Evolutionary conservation across 148 eudicot species (phyloP).

Genomic region (Chenopodium suecicum): DNA sequence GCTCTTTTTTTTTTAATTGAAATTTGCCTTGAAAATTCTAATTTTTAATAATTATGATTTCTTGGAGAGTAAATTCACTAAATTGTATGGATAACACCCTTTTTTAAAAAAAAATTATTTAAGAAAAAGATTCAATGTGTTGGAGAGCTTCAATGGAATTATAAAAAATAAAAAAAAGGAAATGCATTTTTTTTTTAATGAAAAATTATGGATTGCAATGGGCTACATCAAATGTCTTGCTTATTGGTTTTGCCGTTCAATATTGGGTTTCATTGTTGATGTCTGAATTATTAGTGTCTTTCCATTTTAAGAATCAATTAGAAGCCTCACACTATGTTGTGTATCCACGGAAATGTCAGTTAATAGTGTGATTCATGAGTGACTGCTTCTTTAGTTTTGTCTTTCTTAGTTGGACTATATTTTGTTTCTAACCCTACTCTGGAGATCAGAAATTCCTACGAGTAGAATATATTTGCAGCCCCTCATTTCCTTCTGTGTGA

Average conservation of each 20-base stretch:
- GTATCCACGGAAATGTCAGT: not conserved
- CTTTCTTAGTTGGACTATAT: not conserved
- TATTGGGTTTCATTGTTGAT: not conserved
- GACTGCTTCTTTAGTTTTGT: not conserved
- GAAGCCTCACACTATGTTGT: not conserved
- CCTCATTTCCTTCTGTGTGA: not conserved
- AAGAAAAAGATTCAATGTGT: not conserved
- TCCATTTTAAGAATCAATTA: not conserved
- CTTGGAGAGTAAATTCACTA: not conserved
- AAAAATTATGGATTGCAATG: not conserved
- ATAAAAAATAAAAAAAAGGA: not conserved
- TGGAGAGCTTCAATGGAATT: not conserved
- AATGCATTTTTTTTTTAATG: not conserved
- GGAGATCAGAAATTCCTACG: not conserved
- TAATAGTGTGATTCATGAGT: not conserved
- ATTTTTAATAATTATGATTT: not conserved
- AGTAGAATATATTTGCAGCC: not conserved
- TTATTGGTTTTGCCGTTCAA: not conserved
- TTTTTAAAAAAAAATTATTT: too few relatives aligned
- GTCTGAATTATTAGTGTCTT: not conserved
- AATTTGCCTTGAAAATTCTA: not conserved
- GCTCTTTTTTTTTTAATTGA: not conserved
- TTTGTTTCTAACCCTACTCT: not conserved
- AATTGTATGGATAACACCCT: too few relatives aligned
- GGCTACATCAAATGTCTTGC: not conserved